A percentile compares a stretch with the other conserved stretches of the same genome.
These are phyloP conservation scores for Petunia axillaris DNA, from an alignment of 257 asterid species.

Conservation along the genomic window DNA sequence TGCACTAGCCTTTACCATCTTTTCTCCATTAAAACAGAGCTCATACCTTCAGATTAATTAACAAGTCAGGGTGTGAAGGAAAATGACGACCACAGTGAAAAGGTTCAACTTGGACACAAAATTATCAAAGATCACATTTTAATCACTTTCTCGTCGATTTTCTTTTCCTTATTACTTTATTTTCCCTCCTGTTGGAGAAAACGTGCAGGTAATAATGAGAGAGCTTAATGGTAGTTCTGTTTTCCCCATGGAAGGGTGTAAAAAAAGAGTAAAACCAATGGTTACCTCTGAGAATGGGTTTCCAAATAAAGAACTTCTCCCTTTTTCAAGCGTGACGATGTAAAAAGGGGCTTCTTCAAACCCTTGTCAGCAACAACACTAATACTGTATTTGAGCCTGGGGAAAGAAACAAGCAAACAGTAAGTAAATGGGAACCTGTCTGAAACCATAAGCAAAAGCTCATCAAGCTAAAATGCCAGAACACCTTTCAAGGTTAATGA, in stretches of 20 bases:
- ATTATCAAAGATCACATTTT: constrained; percentile 13
- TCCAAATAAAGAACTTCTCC: constrained; percentile 95
- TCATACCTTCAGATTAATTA: constrained; percentile 68
- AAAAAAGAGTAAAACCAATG: background rate
- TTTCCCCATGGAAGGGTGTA: background rate
- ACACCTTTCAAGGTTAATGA: constrained; percentile 8
- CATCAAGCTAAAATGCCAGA: background rate
- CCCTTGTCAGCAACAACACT: constrained; percentile 98
- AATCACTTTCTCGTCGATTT: background rate
- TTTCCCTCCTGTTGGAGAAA: background rate
- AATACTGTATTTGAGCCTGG: constrained; percentile 92
- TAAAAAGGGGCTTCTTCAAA: constrained; percentile 68
- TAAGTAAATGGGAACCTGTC: background rate
- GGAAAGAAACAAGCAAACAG: constrained; percentile 30
- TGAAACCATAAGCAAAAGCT: constrained; percentile 13
- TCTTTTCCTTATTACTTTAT: background rate
- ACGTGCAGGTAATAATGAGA: background rate
- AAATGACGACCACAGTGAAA: background rate
- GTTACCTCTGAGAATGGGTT: constrained; percentile 78
- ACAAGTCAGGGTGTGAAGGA: constrained; percentile 28
- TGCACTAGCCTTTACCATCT: constrained; percentile 56
- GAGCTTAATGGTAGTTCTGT: background rate
- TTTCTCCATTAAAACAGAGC: constrained; percentile 85
- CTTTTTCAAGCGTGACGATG: constrained; percentile 92
- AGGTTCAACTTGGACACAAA: background rate